Base-by-base conservation (phyloP, 306 rosid genomes). In the Ziziphus jujuba region DNA sequence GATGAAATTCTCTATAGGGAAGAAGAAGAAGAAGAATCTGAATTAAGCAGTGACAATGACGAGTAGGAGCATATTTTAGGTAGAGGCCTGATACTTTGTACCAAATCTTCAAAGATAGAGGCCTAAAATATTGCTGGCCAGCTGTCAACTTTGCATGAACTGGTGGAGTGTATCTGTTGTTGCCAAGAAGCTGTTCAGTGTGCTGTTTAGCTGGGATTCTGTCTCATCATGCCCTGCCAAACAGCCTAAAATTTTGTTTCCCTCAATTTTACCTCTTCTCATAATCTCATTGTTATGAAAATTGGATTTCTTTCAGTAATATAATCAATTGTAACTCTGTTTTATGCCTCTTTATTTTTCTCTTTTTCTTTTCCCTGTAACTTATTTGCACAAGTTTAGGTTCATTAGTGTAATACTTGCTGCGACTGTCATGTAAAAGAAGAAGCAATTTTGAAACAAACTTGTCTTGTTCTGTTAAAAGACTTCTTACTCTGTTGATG, bases 11-110 rank as follows among this genome's bases (percentile, higher is more conserved):
- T 84, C 75, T 86, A 68, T 10, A 84, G 75, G 55, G 84, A 83
- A 47, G 90, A 80, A 28, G 33, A 4, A 55, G 89, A 85, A 34
- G 77, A 77, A 63, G 96, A 81, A 68, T 93, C 97, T 61, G 96
- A 88, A 63, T 69, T 90, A 72, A 92, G 96, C 45, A 83, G 87
- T 31, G 97, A 90, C 38, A 83, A 82, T 35, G 89, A 90, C 40
- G 76, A 70, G 70, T 92, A 86, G 81, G 50, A 54, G 33, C 45
- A 54, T 33, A 34, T 35, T 70, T 40, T 40, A 40, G 15, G 12
- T 9, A 40, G 45, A 9, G 10, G 45, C 45, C 12, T 40, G 10
- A 12, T 12, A 9, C 45, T 40, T 40, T 40, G 12, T 40, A 8
- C 13, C 45, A 40, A 12, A 40, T 40, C 12, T 40, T 0, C 10